A percentile compares a stretch with the other conserved stretches of the same genome.
Evolutionary conservation across 2,329 filamentous ascomycete species (phyloP).

Genomic region (Scedosporium aurantiacum): DNA sequence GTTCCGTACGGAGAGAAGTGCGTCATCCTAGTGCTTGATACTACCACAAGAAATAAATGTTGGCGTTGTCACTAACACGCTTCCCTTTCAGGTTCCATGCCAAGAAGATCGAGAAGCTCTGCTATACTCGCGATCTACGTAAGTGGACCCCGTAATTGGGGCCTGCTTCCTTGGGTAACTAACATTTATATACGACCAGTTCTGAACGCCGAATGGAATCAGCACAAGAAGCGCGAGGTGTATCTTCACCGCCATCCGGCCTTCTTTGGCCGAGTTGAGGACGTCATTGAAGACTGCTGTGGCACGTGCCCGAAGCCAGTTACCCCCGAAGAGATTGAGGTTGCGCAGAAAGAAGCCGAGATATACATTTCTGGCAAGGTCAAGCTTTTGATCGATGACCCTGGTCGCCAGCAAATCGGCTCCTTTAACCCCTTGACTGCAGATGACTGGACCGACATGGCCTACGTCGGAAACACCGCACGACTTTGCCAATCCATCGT

Average conservation of each 20-base stretch:
- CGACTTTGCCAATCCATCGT: conserved; percentile 73
- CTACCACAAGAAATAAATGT: neutral
- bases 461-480: conserved; percentile 71
- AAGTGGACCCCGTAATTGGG: conserved; percentile 9
- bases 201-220: conserved; percentile 81
- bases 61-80: neutral
- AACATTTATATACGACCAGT: conserved; percentile 21
- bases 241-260: conserved; percentile 75
- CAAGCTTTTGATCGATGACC: conserved; percentile 67
- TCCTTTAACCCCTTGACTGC: conserved; percentile 73
- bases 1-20: conserved; percentile 51
- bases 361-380: conserved; percentile 66
- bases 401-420: conserved; percentile 61
- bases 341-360: conserved; percentile 61
- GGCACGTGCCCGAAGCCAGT: conserved; percentile 61
- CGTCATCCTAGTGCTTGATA: neutral
- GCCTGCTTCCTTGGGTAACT: neutral
- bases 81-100: conserved; percentile 34
- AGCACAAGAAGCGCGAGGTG: conserved; percentile 60
- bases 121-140: conserved; percentile 67
- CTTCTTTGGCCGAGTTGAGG: conserved; percentile 67
- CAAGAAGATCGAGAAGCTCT: conserved; percentile 67
- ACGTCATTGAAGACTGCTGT: conserved; percentile 73
- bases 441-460: conserved; percentile 84
- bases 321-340: conserved; percentile 60